Conservation (phyloP, 106 monocot genomes). For the Dendrobium chrysotoxum region DNA sequence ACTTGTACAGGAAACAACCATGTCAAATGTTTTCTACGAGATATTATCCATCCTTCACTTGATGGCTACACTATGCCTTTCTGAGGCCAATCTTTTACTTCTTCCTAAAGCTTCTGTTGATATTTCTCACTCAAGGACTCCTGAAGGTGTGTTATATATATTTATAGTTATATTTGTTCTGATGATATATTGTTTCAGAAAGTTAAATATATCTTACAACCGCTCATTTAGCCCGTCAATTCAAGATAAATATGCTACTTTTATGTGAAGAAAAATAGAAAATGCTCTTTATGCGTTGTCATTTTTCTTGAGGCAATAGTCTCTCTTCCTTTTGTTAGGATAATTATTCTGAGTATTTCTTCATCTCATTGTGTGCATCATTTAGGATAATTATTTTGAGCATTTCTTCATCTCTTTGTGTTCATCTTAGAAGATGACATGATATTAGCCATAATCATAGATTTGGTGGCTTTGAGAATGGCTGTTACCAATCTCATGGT, state of each 20-base stretch:
- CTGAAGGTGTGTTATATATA: constrained; percentile 47
- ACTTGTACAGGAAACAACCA: constrained; percentile 54
- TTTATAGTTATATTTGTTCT: neutral
- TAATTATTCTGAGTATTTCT: neutral
- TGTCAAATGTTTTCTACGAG: constrained; percentile 79
- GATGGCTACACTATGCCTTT: constrained; percentile 74
- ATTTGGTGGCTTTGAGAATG: neutral
- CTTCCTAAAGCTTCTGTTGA: constrained; percentile 47
- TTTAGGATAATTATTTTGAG: neutral
- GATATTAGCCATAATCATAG: neutral
- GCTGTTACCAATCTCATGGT: neutral
- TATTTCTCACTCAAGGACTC: constrained; percentile 39
- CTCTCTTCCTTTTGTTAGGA: neutral
- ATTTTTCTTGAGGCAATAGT: neutral
- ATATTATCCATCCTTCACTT: constrained; percentile 73
- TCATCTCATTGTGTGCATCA: neutral
- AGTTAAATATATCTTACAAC: neutral
- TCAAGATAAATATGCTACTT: neutral
- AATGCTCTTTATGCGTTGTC: neutral
- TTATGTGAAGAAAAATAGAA: neutral
- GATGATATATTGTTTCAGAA: neutral
- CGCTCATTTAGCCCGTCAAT: neutral
- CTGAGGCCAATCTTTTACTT: constrained; percentile 60
- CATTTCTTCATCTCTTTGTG: neutral
- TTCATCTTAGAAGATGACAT: neutral